Percentiles rank a stretch among this genome's conserved stretches.
Conservation (phyloP, 2,329 filamentous ascomycete genomes). For the Meredithiella fracta region DNA sequence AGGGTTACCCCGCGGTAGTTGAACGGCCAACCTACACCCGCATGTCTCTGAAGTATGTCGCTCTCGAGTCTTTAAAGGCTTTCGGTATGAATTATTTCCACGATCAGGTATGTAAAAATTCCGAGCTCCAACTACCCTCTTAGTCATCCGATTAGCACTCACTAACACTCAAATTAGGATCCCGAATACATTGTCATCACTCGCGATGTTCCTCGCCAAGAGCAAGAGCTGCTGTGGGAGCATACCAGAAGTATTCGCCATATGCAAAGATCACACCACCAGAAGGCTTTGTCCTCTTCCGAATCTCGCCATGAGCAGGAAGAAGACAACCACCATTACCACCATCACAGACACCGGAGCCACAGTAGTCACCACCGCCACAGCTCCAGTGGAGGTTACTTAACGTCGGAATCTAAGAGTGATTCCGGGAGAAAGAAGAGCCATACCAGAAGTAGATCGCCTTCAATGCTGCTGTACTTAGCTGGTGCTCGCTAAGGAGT, state of each 20-base stretch:
- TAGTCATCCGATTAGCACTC: too few species aligned
- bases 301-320: slow-evolving; percentile 17
- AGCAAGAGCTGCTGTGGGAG: slow-evolving; percentile 56
- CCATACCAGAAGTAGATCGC: slow-evolving; percentile 39
- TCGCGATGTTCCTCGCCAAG: slow-evolving; percentile 52
- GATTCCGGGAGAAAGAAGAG: slow-evolving; percentile 43
- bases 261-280: slow-evolving; percentile 21
- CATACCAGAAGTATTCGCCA: slow-evolving; percentile 52
- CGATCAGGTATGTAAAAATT: slow-evolving; percentile 31
- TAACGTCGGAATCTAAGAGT: slow-evolving; percentile 28
- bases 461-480: slow-evolving; percentile 39
- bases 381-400: background rate
- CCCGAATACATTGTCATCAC: slow-evolving; percentile 56
- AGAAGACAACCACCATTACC: slow-evolving; percentile 29
- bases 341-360: slow-evolving; percentile 26
- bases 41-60: slow-evolving; percentile 45
- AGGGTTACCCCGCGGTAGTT: background rate
- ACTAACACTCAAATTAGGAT: slow-evolving; percentile 23
- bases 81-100: slow-evolving; percentile 41
- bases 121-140: too few species aligned
- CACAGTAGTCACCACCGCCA: slow-evolving; percentile 6
- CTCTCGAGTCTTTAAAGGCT: slow-evolving; percentile 41
- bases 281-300: background rate
- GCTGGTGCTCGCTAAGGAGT: slow-evolving; percentile 29
- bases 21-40: slow-evolving; percentile 42